Evolutionary conservation across 2,329 filamentous ascomycete genomes (phyloP), one percentile per base, ranked within the genome.

Genomic region (Amauroascus niger): DNA sequence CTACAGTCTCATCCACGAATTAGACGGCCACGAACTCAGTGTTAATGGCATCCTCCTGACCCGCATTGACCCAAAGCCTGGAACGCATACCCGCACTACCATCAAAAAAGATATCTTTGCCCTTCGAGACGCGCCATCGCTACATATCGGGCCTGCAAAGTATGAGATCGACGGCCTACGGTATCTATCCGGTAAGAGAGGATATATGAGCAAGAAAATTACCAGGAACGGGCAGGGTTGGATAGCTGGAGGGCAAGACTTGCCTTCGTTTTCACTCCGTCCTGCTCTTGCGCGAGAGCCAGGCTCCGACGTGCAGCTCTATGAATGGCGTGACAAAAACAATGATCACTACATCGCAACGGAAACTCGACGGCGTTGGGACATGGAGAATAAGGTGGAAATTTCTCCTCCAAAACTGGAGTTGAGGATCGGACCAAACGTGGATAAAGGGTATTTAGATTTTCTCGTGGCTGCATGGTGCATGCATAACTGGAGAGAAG

Each of bases 401-500:
- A 26, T 55, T 9, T 53, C 47, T 2, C 39, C 55, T 14, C 58
- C 58, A 5, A 54, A 18, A 8, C 30, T 60, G 45, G 54, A 58
- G 26, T 43, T 60, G 48, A 52, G 49, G 35, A 51, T 56, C 18
- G 54, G 54, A 2, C 43, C 52, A 16, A 49, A 54, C 18, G 52
- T 49, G 18, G 58, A 55, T 43, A 52, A 49, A 28, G 39, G 48
- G 5, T 57, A 57, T 43, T 43, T 58, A 14, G 58, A 60, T 39
- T 60, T 60, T 28, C 48, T 60, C 7, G 48, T 60, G 22, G 54
- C 58, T 16, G 49, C 54, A 22, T 60, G 58, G 58, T 58, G 56
- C 46, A 57, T 60, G 54, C 55, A 58, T 35, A 60, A 60, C 40
- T 60, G 58, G 58, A 49, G 54, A 44, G 58, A 60, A 32, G 56